Base-by-base conservation (phyloP, 768 basidiomycete genomes). In the Suillus alpinus region DNA sequence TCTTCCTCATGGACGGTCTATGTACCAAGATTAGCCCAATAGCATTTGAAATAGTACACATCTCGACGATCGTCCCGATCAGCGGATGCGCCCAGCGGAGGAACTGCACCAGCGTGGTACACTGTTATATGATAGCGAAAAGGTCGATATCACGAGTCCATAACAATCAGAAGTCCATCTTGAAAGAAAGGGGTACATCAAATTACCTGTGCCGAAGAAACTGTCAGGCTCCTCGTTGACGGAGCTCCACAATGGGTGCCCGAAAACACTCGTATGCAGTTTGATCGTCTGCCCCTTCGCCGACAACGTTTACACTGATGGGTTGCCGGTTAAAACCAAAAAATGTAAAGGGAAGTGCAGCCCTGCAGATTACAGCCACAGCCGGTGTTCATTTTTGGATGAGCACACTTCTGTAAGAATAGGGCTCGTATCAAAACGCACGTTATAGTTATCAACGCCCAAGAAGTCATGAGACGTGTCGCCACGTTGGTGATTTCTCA, bases 291-390 rank as follows among this genome's bases (percentile, higher is more conserved):
- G 67, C 49, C 6, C 76, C 81, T 18, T 78, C 76, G 10, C 81
- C 80, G n/a, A 81, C 43, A 41, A 74, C 67, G 62, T 75, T 71
- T 46, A 76, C 80, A 56, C 78, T 76, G 44, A 81, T 62, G 9
- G 78, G 77, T 66, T 78, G 78, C 18, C 76, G 74, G 59, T 82
- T 77, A 57, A 80, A 79, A 34, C 75, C 79, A 1, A 80, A 47
- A 81, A 58, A 83, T 72, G 60, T 74, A 80, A 41, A 81, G 66
- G n/a, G 81, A 78, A 7, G 46, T 16, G 16, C 41, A n/a, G 67
- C 64, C 29, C 40, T 49, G 41, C 62, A 60, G 46, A 55, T 63
- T 67, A 56, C 41, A 44, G 52, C 14, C 32, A 56, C 37, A 57
- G 32, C 47, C 41, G 61, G 49, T 20, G 52, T 36, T 59, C 58